A percentile compares a stretch with the other conserved stretches of the same genome.
These are phyloP conservation scores for Apiospora saccharicola DNA, from an alignment of 2,329 filamentous ascomycete species.

Conservation along the genomic window DNA sequence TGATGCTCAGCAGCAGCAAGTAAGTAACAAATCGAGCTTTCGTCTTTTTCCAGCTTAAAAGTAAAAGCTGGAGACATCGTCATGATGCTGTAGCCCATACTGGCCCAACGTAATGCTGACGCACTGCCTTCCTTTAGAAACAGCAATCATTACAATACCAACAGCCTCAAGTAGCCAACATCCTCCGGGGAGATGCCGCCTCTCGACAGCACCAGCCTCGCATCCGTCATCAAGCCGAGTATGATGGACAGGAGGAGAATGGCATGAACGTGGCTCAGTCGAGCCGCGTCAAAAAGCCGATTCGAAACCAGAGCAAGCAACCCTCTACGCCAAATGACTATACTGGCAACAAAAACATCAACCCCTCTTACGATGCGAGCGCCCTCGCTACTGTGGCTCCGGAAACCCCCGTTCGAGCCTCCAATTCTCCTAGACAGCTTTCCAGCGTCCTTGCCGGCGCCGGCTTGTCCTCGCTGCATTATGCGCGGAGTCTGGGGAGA, in stretches of 20 bases:
- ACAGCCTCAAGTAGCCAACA: constrained; percentile 35
- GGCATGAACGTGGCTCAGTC: constrained; percentile 11
- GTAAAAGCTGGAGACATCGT: too few relatives aligned
- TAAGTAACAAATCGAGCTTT: neutral
- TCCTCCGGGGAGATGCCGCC: constrained; percentile 32
- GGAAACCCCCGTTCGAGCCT: constrained; percentile 95
- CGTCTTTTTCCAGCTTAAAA: neutral
- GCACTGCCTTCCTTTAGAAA: constrained; percentile 26
- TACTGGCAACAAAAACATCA: constrained; percentile 15
- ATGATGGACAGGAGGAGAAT: constrained; percentile 13
- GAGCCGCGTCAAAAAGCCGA: constrained; percentile 2
- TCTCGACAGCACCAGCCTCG: constrained; percentile 25
- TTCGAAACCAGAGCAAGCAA: neutral
- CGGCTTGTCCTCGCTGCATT: constrained; percentile 81
- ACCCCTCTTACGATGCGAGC: constrained; percentile 75
- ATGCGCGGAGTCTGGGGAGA: constrained; percentile 97
- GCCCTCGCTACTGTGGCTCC: constrained; percentile 98
- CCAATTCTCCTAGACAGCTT: constrained; percentile 72
- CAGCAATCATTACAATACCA: constrained; percentile 39
- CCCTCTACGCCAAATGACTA: constrained; percentile 24
- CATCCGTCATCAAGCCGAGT: constrained; percentile 30
- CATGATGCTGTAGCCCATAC: neutral
- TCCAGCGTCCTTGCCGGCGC: constrained; percentile 62
- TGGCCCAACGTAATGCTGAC: neutral
- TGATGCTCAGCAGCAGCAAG: constrained; percentile 67